A percentile compares a stretch with the other conserved stretches of the same genome.
phyloP scores from a whole-genome alignment of 1,139 yeast species.

The Scheffersomyces titani region DNA sequence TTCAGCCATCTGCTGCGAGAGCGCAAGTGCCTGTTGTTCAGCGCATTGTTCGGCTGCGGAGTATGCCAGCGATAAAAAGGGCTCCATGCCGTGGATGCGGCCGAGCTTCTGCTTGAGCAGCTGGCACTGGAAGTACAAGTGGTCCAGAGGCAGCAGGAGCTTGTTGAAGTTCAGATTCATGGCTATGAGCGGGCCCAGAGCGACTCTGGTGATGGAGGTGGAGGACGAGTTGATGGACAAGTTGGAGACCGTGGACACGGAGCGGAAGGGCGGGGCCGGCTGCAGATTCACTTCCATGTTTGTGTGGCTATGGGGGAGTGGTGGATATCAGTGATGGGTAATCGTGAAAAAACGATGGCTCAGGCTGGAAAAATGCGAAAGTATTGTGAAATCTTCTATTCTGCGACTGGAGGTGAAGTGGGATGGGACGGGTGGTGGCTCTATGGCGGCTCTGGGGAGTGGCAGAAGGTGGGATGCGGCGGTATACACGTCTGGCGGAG shows the following conservation, averaged over 20 bases:
- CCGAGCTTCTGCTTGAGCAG: conserved; percentile 59
- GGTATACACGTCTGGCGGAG: neutral
- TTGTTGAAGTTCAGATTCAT: conserved; percentile 54
- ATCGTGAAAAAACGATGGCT: neutral
- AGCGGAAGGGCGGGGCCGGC: conserved; percentile 32
- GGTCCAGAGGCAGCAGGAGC: conserved; percentile 66
- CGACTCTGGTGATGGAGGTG: conserved; percentile 36
- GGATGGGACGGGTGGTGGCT: neutral
- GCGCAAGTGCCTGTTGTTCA: conserved; percentile 70
- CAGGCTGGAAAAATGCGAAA: neutral
- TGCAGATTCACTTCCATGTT: neutral
- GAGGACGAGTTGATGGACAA: conserved; percentile 28
- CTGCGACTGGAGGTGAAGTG: neutral
- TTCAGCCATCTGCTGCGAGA: conserved; percentile 38
- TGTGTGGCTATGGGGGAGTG: neutral
- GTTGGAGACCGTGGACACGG: conserved; percentile 39
- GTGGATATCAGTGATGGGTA: conserved; percentile 3
- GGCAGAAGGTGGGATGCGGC: neutral
- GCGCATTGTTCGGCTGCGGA: conserved; percentile 61
- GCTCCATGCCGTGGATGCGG: conserved; percentile 68
- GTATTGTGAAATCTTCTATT: neutral
- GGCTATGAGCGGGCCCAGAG: conserved; percentile 46
- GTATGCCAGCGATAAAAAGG: conserved; percentile 63
- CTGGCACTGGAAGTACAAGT: conserved; percentile 72
- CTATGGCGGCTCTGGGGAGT: neutral